Base-by-base conservation (phyloP, 257 asterid species). In the Cynanchum wilfordii region DNA sequence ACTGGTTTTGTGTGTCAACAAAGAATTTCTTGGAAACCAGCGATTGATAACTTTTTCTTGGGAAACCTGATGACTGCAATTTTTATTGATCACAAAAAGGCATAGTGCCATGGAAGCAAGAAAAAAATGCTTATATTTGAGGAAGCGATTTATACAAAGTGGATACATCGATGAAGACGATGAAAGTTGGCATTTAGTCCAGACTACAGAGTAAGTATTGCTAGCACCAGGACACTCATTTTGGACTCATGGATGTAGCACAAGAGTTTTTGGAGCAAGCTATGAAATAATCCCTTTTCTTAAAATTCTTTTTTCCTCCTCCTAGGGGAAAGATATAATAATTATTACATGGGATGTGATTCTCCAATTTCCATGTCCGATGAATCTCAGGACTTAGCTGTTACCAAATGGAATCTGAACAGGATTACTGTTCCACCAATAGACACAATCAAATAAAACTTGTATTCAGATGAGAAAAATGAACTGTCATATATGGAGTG, bases 151-250 rank as follows among this genome's bases (percentile, higher is more conserved):
- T 24, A 27, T 38, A 44, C 69, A 3, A 72, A 15, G 76, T 62
- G 50, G 52, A 49, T 38, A 66, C 50, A 76, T 76, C 75, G 79
- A 52, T 70, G 75, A 70, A 76, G 79, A 69, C 79, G 58, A 62
- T 59, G 75, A 69, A 69, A 42, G 16, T 47, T 20, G 69, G 20
- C 55, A 22, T 4, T 52, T 20, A 66, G 5, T 36, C 49, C 49
- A 51, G 30, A 50, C 30, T 9, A 29, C 64, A 68, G 33, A 33
- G 20, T 44, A 44, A 10, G 51, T 12, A 29, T 27, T 40, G 70
- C 25, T 49, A 27, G 42, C 36, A 20, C 2, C 22, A 60, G 47
- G 52, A 22, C 17, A 12, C 7, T 16, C 56, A 50, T 52, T 52
- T 17, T 52, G 57, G 13, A 22, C 38, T 1, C 11, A 58, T 58